These are phyloP conservation scores for Hypoxylon cercidicola DNA, from an alignment of 495 filamentous ascomycete genomes.

Conservation along the genomic window DNA sequence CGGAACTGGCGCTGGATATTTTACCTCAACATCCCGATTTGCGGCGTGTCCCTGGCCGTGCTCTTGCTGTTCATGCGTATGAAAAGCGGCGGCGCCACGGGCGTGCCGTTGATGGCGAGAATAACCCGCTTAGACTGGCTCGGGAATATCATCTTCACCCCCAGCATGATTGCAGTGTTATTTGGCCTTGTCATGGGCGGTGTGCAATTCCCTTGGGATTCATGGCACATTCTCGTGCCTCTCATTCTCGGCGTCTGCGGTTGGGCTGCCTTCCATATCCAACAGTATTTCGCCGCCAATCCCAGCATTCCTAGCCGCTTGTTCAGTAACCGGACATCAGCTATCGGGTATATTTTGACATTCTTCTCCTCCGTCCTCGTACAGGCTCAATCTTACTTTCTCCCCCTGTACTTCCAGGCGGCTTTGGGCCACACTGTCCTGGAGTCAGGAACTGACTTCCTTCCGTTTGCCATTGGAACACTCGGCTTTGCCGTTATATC, in stretches of 20 bases:
- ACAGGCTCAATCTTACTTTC: neutral
- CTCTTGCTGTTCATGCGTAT: conserved; percentile 12
- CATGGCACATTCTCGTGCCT: conserved; percentile 44
- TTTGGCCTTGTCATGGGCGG: conserved; percentile 7
- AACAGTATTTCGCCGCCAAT: neutral
- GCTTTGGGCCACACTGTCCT: neutral
- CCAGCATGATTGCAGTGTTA: neutral
- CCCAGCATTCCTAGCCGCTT: neutral
- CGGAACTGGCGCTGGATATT: conserved; percentile 10
- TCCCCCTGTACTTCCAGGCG: neutral
- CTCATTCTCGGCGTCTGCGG: conserved; percentile 41
- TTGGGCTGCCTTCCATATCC: neutral
- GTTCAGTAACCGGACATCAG: neutral
- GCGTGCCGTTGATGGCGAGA: neutral
- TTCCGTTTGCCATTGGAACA: neutral
- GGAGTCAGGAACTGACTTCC: neutral
- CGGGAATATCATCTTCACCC: conserved; percentile 19
- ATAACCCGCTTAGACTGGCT: conserved; percentile 19
- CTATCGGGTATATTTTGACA: neutral
- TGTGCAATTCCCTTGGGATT: conserved; percentile 45
- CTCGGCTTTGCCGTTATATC: neutral
- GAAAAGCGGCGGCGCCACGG: neutral
- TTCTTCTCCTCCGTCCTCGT: neutral
- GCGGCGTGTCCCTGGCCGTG: neutral
- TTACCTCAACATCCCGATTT: conserved; percentile 3